phyloP scores from a whole-genome alignment of 352 stramenopile genomes.

The Phytophthora idaei region DNA sequence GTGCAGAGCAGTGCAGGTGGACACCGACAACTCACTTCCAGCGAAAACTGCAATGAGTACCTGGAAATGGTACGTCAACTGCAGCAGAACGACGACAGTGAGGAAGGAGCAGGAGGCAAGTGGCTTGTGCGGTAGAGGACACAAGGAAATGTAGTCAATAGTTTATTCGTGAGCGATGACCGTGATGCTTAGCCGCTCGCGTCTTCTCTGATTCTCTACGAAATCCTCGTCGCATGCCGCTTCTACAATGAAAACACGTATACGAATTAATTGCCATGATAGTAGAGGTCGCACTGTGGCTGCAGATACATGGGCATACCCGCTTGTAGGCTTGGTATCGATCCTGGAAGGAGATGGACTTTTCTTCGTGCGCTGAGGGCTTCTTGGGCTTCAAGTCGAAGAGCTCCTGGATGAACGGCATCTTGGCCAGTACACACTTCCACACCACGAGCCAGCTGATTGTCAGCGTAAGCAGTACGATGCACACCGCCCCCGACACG shows the following conservation, averaged over 20 bases:
- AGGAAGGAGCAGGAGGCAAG: slow-evolving; percentile 55
- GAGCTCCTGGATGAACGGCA: slow-evolving; percentile 83
- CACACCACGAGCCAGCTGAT: slow-evolving; percentile 85
- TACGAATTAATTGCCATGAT: slow-evolving; percentile 9
- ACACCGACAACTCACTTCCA: slow-evolving; percentile 14
- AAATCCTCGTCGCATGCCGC: slow-evolving; percentile 42
- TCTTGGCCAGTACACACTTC: slow-evolving; percentile 85
- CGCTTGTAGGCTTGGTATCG: slow-evolving; percentile 71
- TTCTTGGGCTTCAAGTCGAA: slow-evolving; percentile 83
- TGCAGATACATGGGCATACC: slow-evolving; percentile 31
- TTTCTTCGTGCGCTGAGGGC: slow-evolving; percentile 37
- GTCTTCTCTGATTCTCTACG: slow-evolving; percentile 14
- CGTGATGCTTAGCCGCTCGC: slow-evolving; percentile 25
- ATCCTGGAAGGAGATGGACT: slow-evolving; percentile 75
- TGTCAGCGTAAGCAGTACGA: slow-evolving; percentile 80
- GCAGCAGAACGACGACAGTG: slow-evolving; percentile 60
- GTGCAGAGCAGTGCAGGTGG: slow-evolving; percentile 30
- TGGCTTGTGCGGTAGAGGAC: slow-evolving; percentile 67
- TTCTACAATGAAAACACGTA: slow-evolving; percentile 44
- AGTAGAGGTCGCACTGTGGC: neutral
- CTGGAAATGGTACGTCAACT: slow-evolving; percentile 68
- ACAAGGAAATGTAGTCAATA: slow-evolving; percentile 23
- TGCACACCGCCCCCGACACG: slow-evolving; percentile 75
- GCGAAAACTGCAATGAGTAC: slow-evolving; percentile 54
- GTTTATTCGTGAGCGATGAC: slow-evolving; percentile 33